Percentiles rank a stretch among this genome's conserved stretches.
Evolutionary conservation across 768 basidiomycete species (phyloP).

Genomic region (Lepiota venenata): DNA sequence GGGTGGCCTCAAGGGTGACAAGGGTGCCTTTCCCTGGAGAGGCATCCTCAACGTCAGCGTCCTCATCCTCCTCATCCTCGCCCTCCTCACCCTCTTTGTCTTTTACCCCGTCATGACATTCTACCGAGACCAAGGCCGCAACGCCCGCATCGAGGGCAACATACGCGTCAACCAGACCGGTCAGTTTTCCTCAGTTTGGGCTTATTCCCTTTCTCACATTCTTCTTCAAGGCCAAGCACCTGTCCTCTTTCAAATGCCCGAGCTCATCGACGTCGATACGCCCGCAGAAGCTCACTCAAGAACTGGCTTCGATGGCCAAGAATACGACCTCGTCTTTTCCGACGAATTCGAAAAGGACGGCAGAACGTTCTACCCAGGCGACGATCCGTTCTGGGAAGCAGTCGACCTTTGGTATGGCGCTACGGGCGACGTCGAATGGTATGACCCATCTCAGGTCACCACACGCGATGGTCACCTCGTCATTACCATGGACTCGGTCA

Average conservation of each 20-base stretch:
- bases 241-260: constrained; percentile 50
- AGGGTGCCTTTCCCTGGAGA: constrained; percentile 39
- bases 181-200: constrained; percentile 11
- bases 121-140: constrained; percentile 34
- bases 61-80: constrained; percentile 56
- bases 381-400: constrained; percentile 72
- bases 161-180: constrained; percentile 58
- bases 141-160: constrained; percentile 55
- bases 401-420: constrained; percentile 71
- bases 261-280: constrained; percentile 69
- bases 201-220: neutral
- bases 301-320: constrained; percentile 68
- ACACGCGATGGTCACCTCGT: constrained; percentile 65
- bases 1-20: constrained; percentile 19
- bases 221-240: constrained; percentile 55
- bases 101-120: constrained; percentile 71
- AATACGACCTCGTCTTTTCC: constrained; percentile 69
- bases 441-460: constrained; percentile 62
- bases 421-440: constrained; percentile 75
- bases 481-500: constrained; percentile 58
- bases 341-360: constrained; percentile 76
- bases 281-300: constrained; percentile 54
- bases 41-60: constrained; percentile 65
- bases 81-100: constrained; percentile 72
- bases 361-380: constrained; percentile 59